Conservation (phyloP, 805 yeast species). For the Zygoascus biomembranicola region DNA sequence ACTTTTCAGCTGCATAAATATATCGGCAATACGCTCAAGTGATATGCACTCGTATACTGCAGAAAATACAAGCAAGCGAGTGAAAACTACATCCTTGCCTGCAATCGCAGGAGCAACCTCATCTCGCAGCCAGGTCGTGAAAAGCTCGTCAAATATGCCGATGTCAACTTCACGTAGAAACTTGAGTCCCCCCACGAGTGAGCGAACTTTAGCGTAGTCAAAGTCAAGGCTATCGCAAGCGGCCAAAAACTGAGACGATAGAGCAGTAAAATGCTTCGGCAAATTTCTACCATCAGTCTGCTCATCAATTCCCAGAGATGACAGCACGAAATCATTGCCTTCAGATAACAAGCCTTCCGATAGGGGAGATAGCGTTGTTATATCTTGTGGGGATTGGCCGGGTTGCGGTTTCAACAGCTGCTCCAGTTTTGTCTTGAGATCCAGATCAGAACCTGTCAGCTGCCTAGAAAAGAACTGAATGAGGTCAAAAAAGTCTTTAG, state of each 20-base stretch:
- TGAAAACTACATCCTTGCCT: slow-evolving; percentile 29
- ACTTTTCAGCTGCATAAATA: slow-evolving; percentile 19
- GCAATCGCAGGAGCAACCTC: slow-evolving; percentile 22
- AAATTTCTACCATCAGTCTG: slow-evolving; percentile 7
- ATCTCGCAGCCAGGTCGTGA: slow-evolving; percentile 22
- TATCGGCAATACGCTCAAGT: slow-evolving; percentile 29
- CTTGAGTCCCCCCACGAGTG: slow-evolving; percentile 10
- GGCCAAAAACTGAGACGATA: slow-evolving; percentile 9
- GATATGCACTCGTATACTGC: slow-evolving; percentile 32
- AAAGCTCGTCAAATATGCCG: slow-evolving; percentile 14
- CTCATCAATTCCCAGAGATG: slow-evolving; percentile 4
- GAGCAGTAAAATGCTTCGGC: slow-evolving; percentile 8
- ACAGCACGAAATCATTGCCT: background rate
- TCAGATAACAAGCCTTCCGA: slow-evolving; percentile 14
- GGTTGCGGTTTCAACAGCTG: slow-evolving; percentile 11
- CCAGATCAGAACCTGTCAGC: slow-evolving; percentile 5
- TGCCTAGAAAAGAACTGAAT: slow-evolving; percentile 14
- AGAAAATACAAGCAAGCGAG: slow-evolving; percentile 32
- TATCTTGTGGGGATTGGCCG: slow-evolving; percentile 14
- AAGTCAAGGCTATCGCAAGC: slow-evolving; percentile 2
- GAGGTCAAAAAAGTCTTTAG: slow-evolving; percentile 19
- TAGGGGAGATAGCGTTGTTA: slow-evolving; percentile 20
- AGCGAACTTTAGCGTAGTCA: slow-evolving; percentile 9
- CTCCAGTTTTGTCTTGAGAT: slow-evolving; percentile 17
- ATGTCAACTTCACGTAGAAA: slow-evolving; percentile 19